These are phyloP conservation scores for Rhynchospora breviuscula DNA, from an alignment of 176 grass and related monocot genomes.

Conservation along the genomic window DNA sequence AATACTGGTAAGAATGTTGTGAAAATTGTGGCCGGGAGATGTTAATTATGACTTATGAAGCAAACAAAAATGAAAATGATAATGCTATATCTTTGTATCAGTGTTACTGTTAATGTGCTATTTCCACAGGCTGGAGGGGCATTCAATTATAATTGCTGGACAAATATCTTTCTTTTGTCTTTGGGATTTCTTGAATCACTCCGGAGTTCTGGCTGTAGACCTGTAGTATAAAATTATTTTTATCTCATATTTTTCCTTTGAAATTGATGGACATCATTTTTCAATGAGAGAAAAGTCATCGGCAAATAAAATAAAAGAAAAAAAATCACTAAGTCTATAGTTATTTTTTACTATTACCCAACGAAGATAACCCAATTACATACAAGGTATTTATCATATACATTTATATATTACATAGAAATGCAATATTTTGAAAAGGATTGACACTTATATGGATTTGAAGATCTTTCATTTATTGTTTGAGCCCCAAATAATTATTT, in stretches of 20 bases:
- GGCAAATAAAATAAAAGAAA: not conserved
- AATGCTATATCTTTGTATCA: not conserved
- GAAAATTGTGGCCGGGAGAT: not conserved
- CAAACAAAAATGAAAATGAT: not conserved
- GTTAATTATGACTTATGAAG: not conserved
- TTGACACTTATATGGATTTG: not conserved
- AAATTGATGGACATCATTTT: not conserved
- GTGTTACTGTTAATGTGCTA: not conserved
- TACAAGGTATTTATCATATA: not conserved
- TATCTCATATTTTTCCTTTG: not conserved
- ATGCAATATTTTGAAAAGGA: not conserved
- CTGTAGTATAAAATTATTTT: not conserved
- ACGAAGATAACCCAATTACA: not conserved
- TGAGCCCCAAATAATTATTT: not conserved
- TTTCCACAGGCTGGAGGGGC: not conserved
- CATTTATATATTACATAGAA: not conserved
- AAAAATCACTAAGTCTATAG: not conserved
- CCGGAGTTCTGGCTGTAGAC: too few relatives aligned
- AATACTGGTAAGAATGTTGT: not conserved
- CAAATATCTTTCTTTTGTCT: not conserved
- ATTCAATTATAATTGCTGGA: not conserved
- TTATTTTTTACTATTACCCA: not conserved
- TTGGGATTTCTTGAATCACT: not conserved
- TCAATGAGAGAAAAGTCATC: not conserved
- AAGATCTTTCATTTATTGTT: not conserved